These are phyloP conservation scores for Chrysanthemum seticuspe DNA, from an alignment of 129 eudicot genomes.

Conservation along the genomic window DNA sequence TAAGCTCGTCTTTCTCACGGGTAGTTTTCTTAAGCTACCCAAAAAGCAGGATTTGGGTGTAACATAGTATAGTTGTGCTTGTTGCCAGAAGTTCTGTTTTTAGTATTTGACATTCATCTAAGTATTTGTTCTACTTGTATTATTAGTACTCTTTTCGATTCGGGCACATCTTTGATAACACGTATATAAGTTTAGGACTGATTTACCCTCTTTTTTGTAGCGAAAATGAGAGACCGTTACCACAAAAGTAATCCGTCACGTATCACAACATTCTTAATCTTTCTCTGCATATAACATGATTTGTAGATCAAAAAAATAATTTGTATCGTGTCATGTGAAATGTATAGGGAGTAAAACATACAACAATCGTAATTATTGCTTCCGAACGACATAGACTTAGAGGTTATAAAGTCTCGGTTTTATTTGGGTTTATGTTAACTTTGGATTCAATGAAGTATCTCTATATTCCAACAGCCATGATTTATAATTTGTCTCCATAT, in stretches of 20 bases:
- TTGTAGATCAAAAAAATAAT: too few species aligned
- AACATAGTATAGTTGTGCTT: slow-evolving; percentile 24
- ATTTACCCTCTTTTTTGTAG: slow-evolving; percentile 21
- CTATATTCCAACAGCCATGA: too few species aligned
- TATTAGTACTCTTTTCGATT: not conserved
- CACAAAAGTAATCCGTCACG: not conserved
- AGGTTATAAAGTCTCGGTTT: too few species aligned
- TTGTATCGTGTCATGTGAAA: too few species aligned
- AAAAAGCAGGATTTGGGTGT: slow-evolving; percentile 23
- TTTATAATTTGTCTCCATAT: slow-evolving; percentile 2
- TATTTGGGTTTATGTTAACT: too few species aligned
- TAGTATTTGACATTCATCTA: slow-evolving; percentile 12
- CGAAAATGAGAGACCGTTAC: slow-evolving; percentile 18
- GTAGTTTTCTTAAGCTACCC: slow-evolving; percentile 13
- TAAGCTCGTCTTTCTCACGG: slow-evolving; percentile 15
- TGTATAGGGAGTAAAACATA: too few species aligned
- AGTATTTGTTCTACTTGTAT: slow-evolving; percentile 22
- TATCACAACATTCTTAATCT: too few species aligned
- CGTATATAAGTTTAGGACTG: slow-evolving; percentile 23
- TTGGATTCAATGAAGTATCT: too few species aligned
- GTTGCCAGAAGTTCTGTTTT: slow-evolving; percentile 12
- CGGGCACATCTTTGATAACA: not conserved
- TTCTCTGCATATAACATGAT: too few species aligned
- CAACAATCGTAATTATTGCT: too few species aligned
- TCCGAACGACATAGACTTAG: too few species aligned